Evolutionary conservation across 805 yeast genomes (phyloP).

Genomic region (Komagataella mondaviorum): DNA sequence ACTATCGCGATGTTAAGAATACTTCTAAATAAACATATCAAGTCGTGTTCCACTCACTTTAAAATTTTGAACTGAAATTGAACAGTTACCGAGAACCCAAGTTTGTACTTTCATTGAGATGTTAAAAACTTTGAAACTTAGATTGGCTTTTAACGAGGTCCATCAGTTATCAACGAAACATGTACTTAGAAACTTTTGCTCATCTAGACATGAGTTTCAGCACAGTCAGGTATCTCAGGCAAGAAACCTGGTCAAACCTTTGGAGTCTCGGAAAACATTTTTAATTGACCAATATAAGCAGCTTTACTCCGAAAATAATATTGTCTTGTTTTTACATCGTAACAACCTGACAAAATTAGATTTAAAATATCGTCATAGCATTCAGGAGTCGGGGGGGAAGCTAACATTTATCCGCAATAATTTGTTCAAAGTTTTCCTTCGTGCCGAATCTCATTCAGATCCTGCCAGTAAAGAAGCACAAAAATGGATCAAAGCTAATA

Average conservation of each 20-base stretch:
- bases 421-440: constrained; percentile 63
- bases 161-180: not conserved
- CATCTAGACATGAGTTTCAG: not conserved
- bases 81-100: not conserved
- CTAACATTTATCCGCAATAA: constrained; percentile 56
- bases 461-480: constrained; percentile 53
- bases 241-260: constrained; percentile 34
- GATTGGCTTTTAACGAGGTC: not conserved
- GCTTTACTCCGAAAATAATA: constrained; percentile 51
- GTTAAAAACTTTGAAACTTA: not conserved
- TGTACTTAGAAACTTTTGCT: not conserved
- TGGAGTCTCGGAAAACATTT: constrained; percentile 72
- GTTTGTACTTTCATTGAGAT: not conserved
- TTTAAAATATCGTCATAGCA: constrained; percentile 43
- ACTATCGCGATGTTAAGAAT: not conserved
- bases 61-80: not conserved
- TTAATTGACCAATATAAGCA: constrained; percentile 70
- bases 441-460: constrained; percentile 54
- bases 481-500: constrained; percentile 22
- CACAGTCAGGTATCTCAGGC: not conserved
- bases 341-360: constrained; percentile 67
- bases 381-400: constrained; percentile 53
- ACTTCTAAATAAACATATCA: not conserved
- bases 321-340: constrained; percentile 73
- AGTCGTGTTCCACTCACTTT: not conserved